Base-by-base conservation (phyloP, 495 filamentous ascomycete species). In the Tuber calosporum region DNA sequence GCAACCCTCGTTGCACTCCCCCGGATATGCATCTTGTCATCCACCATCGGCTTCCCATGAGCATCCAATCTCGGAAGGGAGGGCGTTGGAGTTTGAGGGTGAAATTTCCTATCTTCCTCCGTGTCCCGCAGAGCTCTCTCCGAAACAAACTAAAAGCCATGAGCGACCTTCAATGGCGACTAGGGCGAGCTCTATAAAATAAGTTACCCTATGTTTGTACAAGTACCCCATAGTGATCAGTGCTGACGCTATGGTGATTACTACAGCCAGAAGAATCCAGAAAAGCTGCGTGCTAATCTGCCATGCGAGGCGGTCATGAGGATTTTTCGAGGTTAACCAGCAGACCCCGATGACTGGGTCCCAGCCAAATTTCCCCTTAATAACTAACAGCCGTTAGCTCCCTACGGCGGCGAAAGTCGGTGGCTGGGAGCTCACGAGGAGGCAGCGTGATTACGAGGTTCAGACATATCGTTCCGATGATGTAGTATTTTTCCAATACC, bases 241-340 rank as follows among this genome's bases (percentile, higher is more conserved):
- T 26, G 77, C 77, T 30, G 72, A 75, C 0, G 70, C 34, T n/a
- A 22, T 38, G 26, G 77, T 79, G 15, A 75, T 45, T 8, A 39
- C 68, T 17, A 79, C 76, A 1, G 77, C 76, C 22, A 79, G 37
- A 0, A 79, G 34, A 40, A 79, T 79, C 77, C 77, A 79, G 20
- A 79, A 68, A n/a, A 79, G 19, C 67, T 79, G 76, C 22, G 77
- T 79, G 7, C 72, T 70, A 6, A 79, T 79, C 66, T 79, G 77
- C 77, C 77, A 77, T 6, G 40, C 15, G 20, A 79, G 36, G n/a
- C 75, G 75, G 30, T 79, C 72, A 19, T n/a, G 43, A 15, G 39
- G n/a, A 41, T 67, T 36, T 0, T 53, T 26, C 1, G 72, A 68
- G 20, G 69, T 79, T 37, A 79, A 73, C 77, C 77, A 79, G 53